Base-by-base conservation (phyloP, 2,329 filamentous ascomycete species). In the Leptographium wingfieldii region DNA sequence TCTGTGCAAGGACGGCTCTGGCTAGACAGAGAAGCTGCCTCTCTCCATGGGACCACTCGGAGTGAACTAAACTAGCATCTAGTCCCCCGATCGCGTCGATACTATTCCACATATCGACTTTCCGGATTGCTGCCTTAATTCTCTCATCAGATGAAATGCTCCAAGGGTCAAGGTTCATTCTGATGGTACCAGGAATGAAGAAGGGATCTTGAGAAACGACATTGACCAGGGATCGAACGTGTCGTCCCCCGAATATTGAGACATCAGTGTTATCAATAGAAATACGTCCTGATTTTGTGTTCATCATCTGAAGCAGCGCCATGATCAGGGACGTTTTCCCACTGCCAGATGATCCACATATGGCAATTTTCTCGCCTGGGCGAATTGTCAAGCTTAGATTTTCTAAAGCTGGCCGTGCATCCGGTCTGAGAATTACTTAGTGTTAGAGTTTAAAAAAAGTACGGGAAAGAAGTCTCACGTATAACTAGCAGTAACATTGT, bases 201-300 rank as follows among this genome's bases (percentile, higher is more conserved):
- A 60, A 55, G 5, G 55, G 29, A 9, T 60, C 59, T 43, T 60
- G 59, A 16, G 59, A 55, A 14, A 60, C 59, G 5, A 55, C 59
- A 49, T 57, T 57, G 46, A 60, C 29, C 68, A 83, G 80, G 0
- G 80, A 75, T 3, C 52, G 29, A 54, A 35, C 22, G 19, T 35
- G 27, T 7, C 22, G 52, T 54, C 12, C 52, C 3, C 35, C 52
- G 5, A 54, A 35, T 12, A n/a, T n/a, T 19, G 52, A 54, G 9
- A 54, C 19, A 5, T 54, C 52, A 3, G 80, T 68, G 3, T 70
- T 72, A 29, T 74, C 72, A 11, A 81, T 68, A 1, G 35, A 65
- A 61, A 1, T 68, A 61, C 57, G 78, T 35, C 29, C 33, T n/a
- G 43, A n/a, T 35, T 25, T 35, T 3, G 16, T 14, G 43, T 52